Conservation (phyloP, 495 filamentous ascomycete genomes). For the Podospora bellae-mahoneyi region DNA sequence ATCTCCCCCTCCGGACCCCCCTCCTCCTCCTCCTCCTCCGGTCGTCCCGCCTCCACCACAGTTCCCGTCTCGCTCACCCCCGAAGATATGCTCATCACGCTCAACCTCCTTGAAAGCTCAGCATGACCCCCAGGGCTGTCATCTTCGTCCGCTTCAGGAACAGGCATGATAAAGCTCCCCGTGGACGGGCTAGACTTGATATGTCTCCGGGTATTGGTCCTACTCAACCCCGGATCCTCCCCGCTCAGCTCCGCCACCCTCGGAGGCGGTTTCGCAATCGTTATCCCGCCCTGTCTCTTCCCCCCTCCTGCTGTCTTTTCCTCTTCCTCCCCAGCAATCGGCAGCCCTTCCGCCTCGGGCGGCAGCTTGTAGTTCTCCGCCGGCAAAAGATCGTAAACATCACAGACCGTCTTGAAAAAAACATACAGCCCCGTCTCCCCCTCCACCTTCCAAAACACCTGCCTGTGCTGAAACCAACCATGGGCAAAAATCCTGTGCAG, state of each 20-base stretch:
- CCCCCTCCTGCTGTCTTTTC: conserved; percentile 11
- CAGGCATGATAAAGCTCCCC: conserved; percentile 69
- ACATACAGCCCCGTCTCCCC: conserved; percentile 80
- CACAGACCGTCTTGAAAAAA: conserved; percentile 95
- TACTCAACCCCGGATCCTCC: conserved; percentile 37
- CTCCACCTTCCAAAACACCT: conserved; percentile 96
- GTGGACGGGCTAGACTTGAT: conserved; percentile 69
- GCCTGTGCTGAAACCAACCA: conserved; percentile 95
- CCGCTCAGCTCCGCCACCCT: conserved; percentile 30
- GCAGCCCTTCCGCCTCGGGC: conserved; percentile 79
- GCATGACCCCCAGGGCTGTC: conserved; percentile 27
- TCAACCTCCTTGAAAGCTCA: conserved; percentile 40
- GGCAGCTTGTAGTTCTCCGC: conserved; percentile 95
- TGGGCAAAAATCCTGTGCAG: conserved; percentile 97
- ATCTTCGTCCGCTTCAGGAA: conserved; percentile 70
- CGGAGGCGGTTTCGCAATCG: conserved; percentile 45
- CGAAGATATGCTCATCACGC: conserved; percentile 36
- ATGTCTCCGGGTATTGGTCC: conserved; percentile 68
- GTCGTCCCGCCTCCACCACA: neutral
- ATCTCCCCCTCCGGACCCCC: conserved; percentile 36
- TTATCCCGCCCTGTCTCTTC: conserved; percentile 25
- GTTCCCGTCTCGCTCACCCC: neutral
- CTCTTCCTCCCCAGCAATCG: conserved; percentile 20
- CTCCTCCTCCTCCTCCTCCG: conserved; percentile 36
- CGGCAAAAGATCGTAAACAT: conserved; percentile 81